phyloP scores from a whole-genome alignment of 371 early-diverging fungal species.

The Actinomortierella wolfii region DNA sequence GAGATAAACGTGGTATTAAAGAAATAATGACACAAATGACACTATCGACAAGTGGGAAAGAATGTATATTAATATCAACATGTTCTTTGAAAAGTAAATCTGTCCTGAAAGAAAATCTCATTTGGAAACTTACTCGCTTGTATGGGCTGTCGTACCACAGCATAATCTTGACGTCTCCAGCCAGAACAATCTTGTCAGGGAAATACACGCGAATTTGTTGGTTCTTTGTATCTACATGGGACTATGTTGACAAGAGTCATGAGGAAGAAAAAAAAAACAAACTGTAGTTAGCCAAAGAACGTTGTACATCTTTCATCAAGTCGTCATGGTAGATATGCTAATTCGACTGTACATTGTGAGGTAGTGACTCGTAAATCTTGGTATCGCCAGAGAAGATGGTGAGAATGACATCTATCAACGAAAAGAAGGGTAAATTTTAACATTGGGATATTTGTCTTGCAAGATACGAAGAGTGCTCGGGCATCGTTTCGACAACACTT shows the following conservation, averaged over 20 bases:
- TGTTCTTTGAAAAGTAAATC: too few relatives aligned
- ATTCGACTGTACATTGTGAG: slow-evolving; percentile 16
- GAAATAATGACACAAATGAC: slow-evolving; percentile 53
- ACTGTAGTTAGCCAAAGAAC: neutral
- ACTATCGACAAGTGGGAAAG: slow-evolving; percentile 5
- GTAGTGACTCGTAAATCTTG: slow-evolving; percentile 30
- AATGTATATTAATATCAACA: neutral
- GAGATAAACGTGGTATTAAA: slow-evolving; percentile 57
- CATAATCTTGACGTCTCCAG: slow-evolving; percentile 55
- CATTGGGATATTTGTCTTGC: too few relatives aligned
- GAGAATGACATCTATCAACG: slow-evolving; percentile 14
- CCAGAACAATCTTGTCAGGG: slow-evolving; percentile 32
- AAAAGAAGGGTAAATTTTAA: too few relatives aligned
- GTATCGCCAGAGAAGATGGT: slow-evolving; percentile 36
- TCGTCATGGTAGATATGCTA: too few relatives aligned
- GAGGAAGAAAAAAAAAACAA: neutral
- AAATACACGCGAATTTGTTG: slow-evolving; percentile 43
- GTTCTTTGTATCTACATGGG: slow-evolving; percentile 17
- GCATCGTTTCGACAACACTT: slow-evolving; percentile 6
- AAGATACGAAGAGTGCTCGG: too few relatives aligned
- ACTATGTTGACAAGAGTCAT: slow-evolving; percentile 11
- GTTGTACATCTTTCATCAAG: too few relatives aligned
- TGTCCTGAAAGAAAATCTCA: neutral
- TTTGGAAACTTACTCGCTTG: slow-evolving; percentile 26
- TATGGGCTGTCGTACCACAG: slow-evolving; percentile 47